phyloP scores from a whole-genome alignment of 2,329 filamentous ascomycete species.

The Parastagonospora avenae region DNA sequence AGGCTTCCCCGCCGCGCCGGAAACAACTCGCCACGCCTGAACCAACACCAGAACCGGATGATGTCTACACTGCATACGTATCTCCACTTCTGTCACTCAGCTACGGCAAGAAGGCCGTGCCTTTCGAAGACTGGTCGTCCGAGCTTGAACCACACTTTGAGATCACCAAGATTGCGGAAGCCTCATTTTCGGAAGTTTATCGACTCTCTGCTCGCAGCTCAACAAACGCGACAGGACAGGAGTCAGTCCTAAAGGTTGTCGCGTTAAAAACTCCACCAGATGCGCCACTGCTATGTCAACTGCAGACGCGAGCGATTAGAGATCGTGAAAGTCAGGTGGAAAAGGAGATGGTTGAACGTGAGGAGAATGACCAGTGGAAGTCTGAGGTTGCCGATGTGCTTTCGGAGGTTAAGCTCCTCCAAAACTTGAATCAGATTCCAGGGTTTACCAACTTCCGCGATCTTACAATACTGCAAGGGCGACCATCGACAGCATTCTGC shows the following conservation, averaged over 20 bases:
- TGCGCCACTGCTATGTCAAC: constrained; percentile 41
- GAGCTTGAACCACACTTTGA: constrained; percentile 51
- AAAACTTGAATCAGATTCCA: constrained; percentile 62
- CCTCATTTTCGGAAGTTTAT: constrained; percentile 70
- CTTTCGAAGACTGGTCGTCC: constrained; percentile 50
- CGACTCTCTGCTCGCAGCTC: constrained; percentile 53
- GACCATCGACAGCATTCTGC: constrained; percentile 58
- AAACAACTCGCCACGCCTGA: constrained; percentile 22
- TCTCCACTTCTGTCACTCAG: constrained; percentile 38
- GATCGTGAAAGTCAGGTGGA: constrained; percentile 51
- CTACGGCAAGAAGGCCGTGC: constrained; percentile 28
- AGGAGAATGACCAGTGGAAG: constrained; percentile 49
- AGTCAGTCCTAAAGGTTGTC: constrained; percentile 56
- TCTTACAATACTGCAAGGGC: constrained; percentile 62
- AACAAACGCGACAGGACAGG: constrained; percentile 38
- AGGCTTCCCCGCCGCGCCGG: constrained; percentile 12
- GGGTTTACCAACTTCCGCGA: constrained; percentile 68
- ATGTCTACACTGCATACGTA: constrained; percentile 32
- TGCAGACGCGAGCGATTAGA: constrained; percentile 47
- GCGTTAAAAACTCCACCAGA: constrained; percentile 42
- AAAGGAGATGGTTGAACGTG: constrained; percentile 36
- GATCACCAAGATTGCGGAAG: constrained; percentile 67
- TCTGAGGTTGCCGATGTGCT: constrained; percentile 51
- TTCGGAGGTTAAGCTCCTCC: constrained; percentile 59
- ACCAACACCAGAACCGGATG: constrained; percentile 26